These are phyloP conservation scores for Trypanosoma scelopori DNA, from an alignment of 208 protist species.

Conservation along the genomic window DNA sequence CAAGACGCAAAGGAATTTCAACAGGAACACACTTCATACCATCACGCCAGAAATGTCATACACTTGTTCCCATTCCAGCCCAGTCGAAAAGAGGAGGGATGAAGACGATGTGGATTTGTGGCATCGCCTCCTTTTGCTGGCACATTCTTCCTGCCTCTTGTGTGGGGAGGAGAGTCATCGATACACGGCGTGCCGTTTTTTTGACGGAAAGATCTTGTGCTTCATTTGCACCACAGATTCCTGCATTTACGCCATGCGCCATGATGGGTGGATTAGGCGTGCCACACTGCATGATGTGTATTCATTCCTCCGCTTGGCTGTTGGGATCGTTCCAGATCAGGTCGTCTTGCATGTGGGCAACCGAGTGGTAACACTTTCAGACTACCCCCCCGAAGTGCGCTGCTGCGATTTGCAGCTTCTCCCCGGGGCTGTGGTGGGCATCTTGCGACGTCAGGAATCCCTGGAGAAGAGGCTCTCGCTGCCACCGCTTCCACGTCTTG, in stretches of 20 bases:
- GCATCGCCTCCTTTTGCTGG: neutral
- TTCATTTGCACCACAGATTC: conserved; percentile 30
- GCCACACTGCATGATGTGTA: conserved; percentile 40
- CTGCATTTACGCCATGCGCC: conserved; percentile 41
- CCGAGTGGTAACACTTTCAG: neutral
- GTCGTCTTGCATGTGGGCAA: conserved; percentile 9
- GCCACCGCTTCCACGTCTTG: neutral
- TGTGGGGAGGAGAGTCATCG: conserved; percentile 37
- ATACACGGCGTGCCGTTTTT: conserved; percentile 42
- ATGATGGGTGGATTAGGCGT: conserved; percentile 27
- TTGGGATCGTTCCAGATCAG: conserved; percentile 18
- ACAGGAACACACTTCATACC: neutral
- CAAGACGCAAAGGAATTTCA: neutral
- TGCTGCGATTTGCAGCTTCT: conserved; percentile 37
- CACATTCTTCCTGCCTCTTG: conserved; percentile 32
- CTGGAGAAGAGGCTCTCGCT: neutral
- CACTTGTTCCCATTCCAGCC: neutral
- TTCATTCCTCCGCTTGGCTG: conserved; percentile 28
- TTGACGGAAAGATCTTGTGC: conserved; percentile 35
- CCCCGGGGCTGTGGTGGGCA: conserved; percentile 35
- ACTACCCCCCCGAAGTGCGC: conserved; percentile 17
- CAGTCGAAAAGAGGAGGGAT: neutral
- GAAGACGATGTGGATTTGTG: neutral
- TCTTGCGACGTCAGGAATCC: conserved; percentile 3
- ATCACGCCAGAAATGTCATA: neutral